These are phyloP conservation scores for Phytophthora uliginosa DNA, from an alignment of 352 stramenopile genomes.

Conservation along the genomic window DNA sequence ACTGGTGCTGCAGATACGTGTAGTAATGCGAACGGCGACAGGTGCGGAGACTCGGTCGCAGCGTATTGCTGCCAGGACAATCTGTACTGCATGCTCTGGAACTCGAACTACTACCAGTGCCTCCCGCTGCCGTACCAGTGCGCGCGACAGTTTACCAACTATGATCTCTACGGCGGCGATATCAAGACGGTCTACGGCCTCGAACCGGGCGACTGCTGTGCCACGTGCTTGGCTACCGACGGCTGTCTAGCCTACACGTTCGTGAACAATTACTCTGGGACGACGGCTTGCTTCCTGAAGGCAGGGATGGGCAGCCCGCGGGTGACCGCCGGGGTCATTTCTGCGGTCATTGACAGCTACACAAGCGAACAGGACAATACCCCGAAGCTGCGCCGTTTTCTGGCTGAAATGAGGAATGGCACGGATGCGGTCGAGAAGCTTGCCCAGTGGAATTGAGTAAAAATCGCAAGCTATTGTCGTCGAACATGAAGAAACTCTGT, in stretches of 20 bases:
- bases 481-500: too few species aligned
- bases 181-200: conserved; percentile 47
- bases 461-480: neutral
- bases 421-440: conserved; percentile 10
- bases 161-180: conserved; percentile 51
- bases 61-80: conserved; percentile 46
- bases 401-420: conserved; percentile 3
- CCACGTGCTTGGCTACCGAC: conserved; percentile 36
- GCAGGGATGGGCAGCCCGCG: conserved; percentile 30
- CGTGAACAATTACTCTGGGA: conserved; percentile 45
- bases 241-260: conserved; percentile 66
- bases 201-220: conserved; percentile 48
- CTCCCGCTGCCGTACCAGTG: conserved; percentile 39
- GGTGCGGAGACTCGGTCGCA: conserved; percentile 14
- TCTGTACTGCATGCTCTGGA: conserved; percentile 64
- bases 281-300: conserved; percentile 48
- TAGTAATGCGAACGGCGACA: conserved; percentile 22
- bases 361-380: conserved; percentile 34
- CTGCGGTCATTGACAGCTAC: conserved; percentile 42
- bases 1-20: conserved; percentile 13
- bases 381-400: conserved; percentile 21
- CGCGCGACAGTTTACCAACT: conserved; percentile 43
- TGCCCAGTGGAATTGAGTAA: neutral
- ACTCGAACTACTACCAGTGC: conserved; percentile 56
- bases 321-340: conserved; percentile 27